These are phyloP conservation scores for Fusarium falciforme DNA, from an alignment of 2,329 filamentous ascomycete species.

Conservation along the genomic window DNA sequence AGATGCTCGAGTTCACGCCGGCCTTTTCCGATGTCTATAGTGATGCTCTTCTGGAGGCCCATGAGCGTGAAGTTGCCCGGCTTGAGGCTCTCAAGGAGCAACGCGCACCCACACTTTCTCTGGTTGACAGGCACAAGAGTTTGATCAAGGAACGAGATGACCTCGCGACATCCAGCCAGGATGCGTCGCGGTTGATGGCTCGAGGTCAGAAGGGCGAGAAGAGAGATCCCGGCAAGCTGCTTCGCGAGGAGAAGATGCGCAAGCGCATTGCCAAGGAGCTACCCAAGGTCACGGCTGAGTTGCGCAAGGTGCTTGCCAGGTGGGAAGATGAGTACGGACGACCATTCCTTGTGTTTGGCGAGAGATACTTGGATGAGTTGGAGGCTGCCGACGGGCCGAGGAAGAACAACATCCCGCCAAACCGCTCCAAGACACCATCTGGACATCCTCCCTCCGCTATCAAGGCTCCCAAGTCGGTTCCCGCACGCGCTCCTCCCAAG, in stretches of 20 bases:
- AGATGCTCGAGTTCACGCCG: conserved; percentile 98
- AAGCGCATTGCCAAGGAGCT: conserved; percentile 97
- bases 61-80: conserved; percentile 89
- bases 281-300: conserved; percentile 88
- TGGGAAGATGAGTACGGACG: conserved; percentile 97
- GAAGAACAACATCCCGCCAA: conserved; percentile 63
- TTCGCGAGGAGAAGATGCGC: conserved; percentile 98
- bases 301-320: conserved; percentile 81
- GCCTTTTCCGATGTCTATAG: conserved; percentile 98
- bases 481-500: conserved; percentile 44
- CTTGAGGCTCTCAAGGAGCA: conserved; percentile 87
- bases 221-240: conserved; percentile 91
- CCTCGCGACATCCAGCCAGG: conserved; percentile 89
- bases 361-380: conserved; percentile 89
- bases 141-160: conserved; percentile 89
- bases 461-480: conserved; percentile 51
- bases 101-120: conserved; percentile 82
- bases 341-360: conserved; percentile 92
- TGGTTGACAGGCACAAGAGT: conserved; percentile 85
- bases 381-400: conserved; percentile 68
- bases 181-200: conserved; percentile 91
- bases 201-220: conserved; percentile 93
- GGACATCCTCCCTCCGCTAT: conserved; percentile 62
- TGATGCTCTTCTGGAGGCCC: conserved; percentile 92
- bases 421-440: conserved; percentile 79